Base-by-base conservation (phyloP, 2,329 filamentous ascomycete genomes). In the Xylaria digitata region DNA sequence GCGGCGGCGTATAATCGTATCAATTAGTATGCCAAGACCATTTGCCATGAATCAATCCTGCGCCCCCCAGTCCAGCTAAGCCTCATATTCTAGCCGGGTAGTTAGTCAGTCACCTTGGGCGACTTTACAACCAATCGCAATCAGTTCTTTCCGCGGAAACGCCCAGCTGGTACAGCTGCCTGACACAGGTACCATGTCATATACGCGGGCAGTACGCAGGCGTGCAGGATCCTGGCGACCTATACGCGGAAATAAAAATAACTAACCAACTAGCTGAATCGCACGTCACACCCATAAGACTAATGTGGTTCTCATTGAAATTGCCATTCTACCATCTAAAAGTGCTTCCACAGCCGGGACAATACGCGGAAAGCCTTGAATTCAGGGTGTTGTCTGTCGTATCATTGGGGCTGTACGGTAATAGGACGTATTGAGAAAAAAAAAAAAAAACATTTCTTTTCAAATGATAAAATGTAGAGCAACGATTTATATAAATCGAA, bases 121-220 rank as follows among this genome's bases (percentile, higher is more conserved):
- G 7, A 26, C 3, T 21, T 30, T 17, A 13, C 46, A 17, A 37
- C 64, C 64, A 66, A 66, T 66, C 54, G 9, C 30, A 49, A n/a
- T 37, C 26, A 6, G 45, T 21, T 34, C 48, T 55, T 66, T 63
- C 59, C 64, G 64, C 59, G 64, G 59, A 66, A 59, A 23, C 49
- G 2, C 15, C 19, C 37, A 40, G 37, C 37, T 40, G 4, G 13
- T 11, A 40, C 37, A 15, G 37, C 37, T 40, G 37, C 37, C 34
- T 37, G 4, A 15, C 37, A 40, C 19, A 37, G 37, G 46, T 45
- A 3, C 26, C 48, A 19, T 34, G 17, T 30, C 26, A 34, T 21
- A 61, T 57, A 52, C 63, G 62, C 62, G 56, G 56, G 57, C 8
- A 21, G 26, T 26, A 37, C 34, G 34, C 34, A 13, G 34, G 34